Conservation (phyloP, 2,329 filamentous ascomycete species). For the Acarospora socialis region DNA sequence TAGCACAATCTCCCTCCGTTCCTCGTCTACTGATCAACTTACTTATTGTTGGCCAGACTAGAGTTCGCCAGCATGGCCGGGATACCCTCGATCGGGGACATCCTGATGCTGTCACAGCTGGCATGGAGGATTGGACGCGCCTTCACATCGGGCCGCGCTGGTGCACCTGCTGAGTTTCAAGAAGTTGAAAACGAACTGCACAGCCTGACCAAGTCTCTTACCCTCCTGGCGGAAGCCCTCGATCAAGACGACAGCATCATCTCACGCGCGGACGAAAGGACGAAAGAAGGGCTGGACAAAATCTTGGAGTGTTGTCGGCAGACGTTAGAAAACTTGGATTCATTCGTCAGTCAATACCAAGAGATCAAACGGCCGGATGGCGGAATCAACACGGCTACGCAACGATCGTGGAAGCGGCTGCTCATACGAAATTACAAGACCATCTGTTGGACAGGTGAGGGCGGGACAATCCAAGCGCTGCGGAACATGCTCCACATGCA, state of each 20-base stretch:
- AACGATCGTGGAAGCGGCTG: conserved; percentile 30
- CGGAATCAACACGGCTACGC: conserved; percentile 26
- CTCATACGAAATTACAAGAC: conserved; percentile 28
- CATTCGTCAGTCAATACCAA: conserved; percentile 31
- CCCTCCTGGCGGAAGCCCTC: conserved; percentile 19
- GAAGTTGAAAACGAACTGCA: conserved; percentile 29
- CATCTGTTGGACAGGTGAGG: conserved; percentile 33
- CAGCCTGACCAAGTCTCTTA: conserved; percentile 27
- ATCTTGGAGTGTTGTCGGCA: conserved; percentile 26
- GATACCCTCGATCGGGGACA: conserved; percentile 25
- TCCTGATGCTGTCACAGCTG: conserved; percentile 31
- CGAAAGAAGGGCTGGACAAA: conserved; percentile 24
- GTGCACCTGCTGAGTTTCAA: conserved; percentile 27
- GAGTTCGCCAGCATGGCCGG: too few relatives aligned
- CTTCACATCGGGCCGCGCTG: conserved; percentile 27
- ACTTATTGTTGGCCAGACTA: too few relatives aligned
- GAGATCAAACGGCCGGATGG: conserved; percentile 29
- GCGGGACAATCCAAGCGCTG: conserved; percentile 27
- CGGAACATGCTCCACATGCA: conserved; percentile 30
- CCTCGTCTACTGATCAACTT: too few relatives aligned
- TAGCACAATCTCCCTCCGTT: too few relatives aligned
- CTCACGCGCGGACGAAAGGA: conserved; percentile 21
- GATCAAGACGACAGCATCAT: conserved; percentile 24
- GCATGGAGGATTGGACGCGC: conserved; percentile 32
- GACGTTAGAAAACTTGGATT: conserved; percentile 30